Conservation (phyloP, 169 alveolate genomes). For the Cryptosporidium ryanae region DNA sequence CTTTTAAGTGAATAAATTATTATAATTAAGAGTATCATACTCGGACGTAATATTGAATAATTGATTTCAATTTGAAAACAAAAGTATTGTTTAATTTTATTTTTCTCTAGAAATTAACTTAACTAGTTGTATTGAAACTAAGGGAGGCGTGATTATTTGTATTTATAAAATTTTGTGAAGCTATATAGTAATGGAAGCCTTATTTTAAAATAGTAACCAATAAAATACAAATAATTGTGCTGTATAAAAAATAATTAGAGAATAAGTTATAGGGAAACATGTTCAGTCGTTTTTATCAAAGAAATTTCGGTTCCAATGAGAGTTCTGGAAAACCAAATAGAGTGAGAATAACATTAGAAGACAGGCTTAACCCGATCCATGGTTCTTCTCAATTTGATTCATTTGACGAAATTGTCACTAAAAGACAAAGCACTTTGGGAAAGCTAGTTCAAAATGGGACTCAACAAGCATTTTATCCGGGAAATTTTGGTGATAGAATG, state of each 20-base stretch:
- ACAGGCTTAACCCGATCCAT: slow-evolving; percentile 30
- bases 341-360: slow-evolving; percentile 27
- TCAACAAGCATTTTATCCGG: slow-evolving; percentile 36
- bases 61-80: too few species aligned
- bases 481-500: background rate
- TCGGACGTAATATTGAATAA: too few species aligned
- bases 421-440: slow-evolving; percentile 44
- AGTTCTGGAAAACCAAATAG: slow-evolving; percentile 6
- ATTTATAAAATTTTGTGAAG: too few species aligned
- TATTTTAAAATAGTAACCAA: too few species aligned
- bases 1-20: too few species aligned
- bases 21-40: too few species aligned
- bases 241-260: background rate
- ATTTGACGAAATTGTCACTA: background rate
- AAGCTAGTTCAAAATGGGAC: slow-evolving; percentile 29
- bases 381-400: background rate
- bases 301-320: slow-evolving; percentile 1
- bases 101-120: too few species aligned
- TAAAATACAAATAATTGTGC: too few species aligned
- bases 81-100: too few species aligned
- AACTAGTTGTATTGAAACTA: too few species aligned
- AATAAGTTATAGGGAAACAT: background rate
- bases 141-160: too few species aligned
- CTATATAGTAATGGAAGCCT: too few species aligned
- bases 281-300: slow-evolving; percentile 59